Base-by-base conservation (phyloP, 495 filamentous ascomycete species). In the Lasiosphaeris hirsuta region DNA sequence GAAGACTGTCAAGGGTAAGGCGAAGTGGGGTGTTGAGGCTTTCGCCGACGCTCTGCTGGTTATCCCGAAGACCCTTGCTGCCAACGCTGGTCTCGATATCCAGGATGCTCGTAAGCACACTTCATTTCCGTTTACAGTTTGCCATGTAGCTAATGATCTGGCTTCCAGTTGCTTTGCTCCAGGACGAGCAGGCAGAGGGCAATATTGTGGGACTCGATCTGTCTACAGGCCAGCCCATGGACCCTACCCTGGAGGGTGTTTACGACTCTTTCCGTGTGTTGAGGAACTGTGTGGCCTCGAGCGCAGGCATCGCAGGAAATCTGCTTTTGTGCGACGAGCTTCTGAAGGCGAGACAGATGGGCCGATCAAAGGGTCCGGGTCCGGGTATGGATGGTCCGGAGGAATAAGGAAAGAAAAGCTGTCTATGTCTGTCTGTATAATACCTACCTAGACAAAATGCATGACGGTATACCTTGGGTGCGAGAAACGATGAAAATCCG, bases 341-440 rank as follows among this genome's bases (percentile, higher is more conserved):
- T 72, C 77, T 99, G 56, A 99, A 99, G 80, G 94, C 94, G 51
- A 81, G 94, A 69, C 95, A 97, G 75, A 97, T 97, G 93, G 87
- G 79, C 0, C 68, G 80, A 48, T 65, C 72, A 61, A 72, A 68
- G 10, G 76, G 74, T 6, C 80, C 80, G 7, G 80, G 79, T 4
- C 78, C 80, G 0, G 78, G 78, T 18, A 79, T 78, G 78, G 81
- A 82, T 60, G 81, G 74, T 2, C 72, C 74, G 6, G 73, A 77
- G 61, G 67, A 75, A 67, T 77, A 70, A 75, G 67, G 74, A 68
- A 68, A 55, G 14, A 49, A 33, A 55, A 18, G 10, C 47, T 15
- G 35, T 59, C 35, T 34, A n/a, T 30, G 51, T 62, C 46, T 63
- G 44, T 56, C 56, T 70, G 65, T 64, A 72, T 57, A 50, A 69